Evolutionary conservation across 2,329 filamentous ascomycete genomes (phyloP).

Genomic region (Stemphylium lycopersici): DNA sequence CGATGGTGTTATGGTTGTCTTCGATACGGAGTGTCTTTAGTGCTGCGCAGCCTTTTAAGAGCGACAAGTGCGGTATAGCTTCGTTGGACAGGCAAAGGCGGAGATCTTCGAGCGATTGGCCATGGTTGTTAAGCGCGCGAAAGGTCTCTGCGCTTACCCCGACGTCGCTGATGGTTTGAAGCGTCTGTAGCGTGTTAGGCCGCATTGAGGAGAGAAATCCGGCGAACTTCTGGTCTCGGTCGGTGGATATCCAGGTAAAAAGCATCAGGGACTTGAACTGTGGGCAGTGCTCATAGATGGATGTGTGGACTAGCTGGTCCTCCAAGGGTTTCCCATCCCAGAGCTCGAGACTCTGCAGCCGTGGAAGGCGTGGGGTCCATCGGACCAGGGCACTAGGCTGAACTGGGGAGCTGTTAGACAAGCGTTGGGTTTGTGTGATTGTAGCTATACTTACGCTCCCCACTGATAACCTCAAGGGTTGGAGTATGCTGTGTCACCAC

Average conservation of each 20-base stretch:
- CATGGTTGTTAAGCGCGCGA: constrained; percentile 59
- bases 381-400: constrained; percentile 59
- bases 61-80: constrained; percentile 56
- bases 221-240: constrained; percentile 64
- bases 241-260: constrained; percentile 57
- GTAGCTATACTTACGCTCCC: constrained; percentile 50
- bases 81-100: constrained; percentile 58
- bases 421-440: neutral
- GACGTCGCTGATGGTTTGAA: constrained; percentile 64
- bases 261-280: constrained; percentile 66
- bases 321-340: constrained; percentile 67
- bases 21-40: constrained; percentile 58
- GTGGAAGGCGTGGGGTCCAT: constrained; percentile 66
- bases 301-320: constrained; percentile 58
- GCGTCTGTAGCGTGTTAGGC: constrained; percentile 63
- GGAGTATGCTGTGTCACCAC: constrained; percentile 56
- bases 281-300: constrained; percentile 65
- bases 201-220: constrained; percentile 63
- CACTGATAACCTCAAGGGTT: constrained; percentile 65
- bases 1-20: constrained; percentile 51
- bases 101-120: constrained; percentile 61
- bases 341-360: constrained; percentile 64
- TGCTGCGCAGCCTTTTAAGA: constrained; percentile 57
- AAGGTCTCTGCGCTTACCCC: constrained; percentile 62
- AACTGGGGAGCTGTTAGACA: constrained; percentile 45